These are phyloP conservation scores for Flaveria floridana DNA, from an alignment of 140 eudicot species.

Conservation along the genomic window DNA sequence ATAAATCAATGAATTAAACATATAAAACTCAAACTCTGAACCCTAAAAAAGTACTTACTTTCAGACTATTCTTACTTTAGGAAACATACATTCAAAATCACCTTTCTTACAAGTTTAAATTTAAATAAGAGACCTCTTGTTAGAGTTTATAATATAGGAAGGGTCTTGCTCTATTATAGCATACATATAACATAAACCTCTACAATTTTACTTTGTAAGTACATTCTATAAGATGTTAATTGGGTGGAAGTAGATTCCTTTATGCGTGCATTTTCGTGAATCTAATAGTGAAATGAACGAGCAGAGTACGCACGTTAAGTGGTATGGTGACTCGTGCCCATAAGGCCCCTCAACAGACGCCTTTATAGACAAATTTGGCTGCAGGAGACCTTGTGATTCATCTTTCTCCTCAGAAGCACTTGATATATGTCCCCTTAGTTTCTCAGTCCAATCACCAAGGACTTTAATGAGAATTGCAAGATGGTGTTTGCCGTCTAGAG, in stretches of 20 bases:
- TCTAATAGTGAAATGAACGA: neutral
- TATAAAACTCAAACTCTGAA: neutral
- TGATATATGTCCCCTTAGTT: slow-evolving; percentile 46
- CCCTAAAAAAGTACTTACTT: too few species aligned
- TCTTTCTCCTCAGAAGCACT: slow-evolving; percentile 34
- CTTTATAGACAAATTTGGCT: slow-evolving; percentile 40
- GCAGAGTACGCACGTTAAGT: slow-evolving; percentile 54
- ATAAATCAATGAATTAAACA: neutral
- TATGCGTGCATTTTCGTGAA: neutral
- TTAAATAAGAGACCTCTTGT: neutral
- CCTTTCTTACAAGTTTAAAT: neutral
- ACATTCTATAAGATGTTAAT: neutral
- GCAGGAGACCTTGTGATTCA: slow-evolving; percentile 32
- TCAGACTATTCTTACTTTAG: too few species aligned
- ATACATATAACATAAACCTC: neutral
- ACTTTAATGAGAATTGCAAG: slow-evolving; percentile 76
- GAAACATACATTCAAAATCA: too few species aligned
- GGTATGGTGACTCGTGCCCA: slow-evolving; percentile 87
- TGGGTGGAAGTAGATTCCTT: neutral
- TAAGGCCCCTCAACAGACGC: slow-evolving; percentile 89
- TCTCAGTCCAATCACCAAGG: slow-evolving; percentile 88
- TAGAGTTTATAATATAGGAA: neutral
- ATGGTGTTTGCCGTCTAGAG: slow-evolving; percentile 73
- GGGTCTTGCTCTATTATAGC: neutral
- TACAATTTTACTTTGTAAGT: neutral